phyloP scores from a whole-genome alignment of 371 early-diverging fungal species.

The Haplosporangium sp. region DNA sequence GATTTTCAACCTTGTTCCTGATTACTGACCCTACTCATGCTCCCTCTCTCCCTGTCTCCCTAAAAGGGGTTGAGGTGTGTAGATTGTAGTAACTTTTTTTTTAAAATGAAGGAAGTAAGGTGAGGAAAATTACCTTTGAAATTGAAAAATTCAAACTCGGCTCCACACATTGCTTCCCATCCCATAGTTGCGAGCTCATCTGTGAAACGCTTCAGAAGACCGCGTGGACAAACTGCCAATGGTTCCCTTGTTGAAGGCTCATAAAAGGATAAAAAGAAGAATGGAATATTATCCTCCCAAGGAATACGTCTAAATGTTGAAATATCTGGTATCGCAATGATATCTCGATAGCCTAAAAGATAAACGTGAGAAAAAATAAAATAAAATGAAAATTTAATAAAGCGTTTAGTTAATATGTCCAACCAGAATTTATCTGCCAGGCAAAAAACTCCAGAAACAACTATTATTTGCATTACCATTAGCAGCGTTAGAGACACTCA shows the following conservation, averaged over 20 bases:
- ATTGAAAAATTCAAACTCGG: slow-evolving; percentile 88
- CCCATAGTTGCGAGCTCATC: slow-evolving; percentile 58
- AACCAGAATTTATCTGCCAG: too few relatives aligned
- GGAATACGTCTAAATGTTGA: slow-evolving; percentile 77
- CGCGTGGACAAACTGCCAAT: slow-evolving; percentile 76
- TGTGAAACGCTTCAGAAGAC: slow-evolving; percentile 67
- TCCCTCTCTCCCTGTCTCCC: not conserved
- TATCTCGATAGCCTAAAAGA: slow-evolving; percentile 67
- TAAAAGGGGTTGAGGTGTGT: too few relatives aligned
- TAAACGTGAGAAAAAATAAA: slow-evolving; percentile 5
- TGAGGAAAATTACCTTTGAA: slow-evolving; percentile 70
- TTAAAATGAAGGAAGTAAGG: too few relatives aligned
- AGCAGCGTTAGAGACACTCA: slow-evolving; percentile 47
- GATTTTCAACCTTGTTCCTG: too few relatives aligned
- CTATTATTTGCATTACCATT: slow-evolving; percentile 30
- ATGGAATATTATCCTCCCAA: slow-evolving; percentile 82
- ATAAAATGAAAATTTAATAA: slow-evolving; percentile 10
- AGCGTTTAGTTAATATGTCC: too few relatives aligned
- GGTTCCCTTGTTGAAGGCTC: slow-evolving; percentile 69
- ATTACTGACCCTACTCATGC: too few relatives aligned
- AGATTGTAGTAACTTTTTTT: too few relatives aligned
- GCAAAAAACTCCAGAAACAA: too few relatives aligned
- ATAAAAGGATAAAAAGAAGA: slow-evolving; percentile 77
- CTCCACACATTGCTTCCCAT: slow-evolving; percentile 73
- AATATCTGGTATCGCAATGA: slow-evolving; percentile 78